Conservation (phyloP, 2,329 filamentous ascomycete species). For the Neofusicoccum umdonicola region DNA sequence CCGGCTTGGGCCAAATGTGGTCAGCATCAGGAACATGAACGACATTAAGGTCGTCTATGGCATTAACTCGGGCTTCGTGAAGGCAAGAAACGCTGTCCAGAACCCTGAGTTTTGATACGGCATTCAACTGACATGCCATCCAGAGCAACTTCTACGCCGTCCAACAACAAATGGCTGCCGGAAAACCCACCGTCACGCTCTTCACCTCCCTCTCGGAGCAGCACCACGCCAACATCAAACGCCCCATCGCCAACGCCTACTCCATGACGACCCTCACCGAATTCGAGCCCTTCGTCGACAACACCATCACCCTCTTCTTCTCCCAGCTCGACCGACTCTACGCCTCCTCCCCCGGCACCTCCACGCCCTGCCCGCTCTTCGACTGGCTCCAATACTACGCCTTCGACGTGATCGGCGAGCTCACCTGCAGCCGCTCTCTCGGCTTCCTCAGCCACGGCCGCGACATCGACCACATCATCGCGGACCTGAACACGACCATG, state of each 20-base stretch:
- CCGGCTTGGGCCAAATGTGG: conserved; percentile 74
- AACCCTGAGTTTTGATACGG: too few species aligned
- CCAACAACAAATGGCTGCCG: conserved; percentile 2
- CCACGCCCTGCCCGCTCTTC: conserved; percentile 30
- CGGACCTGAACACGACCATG: background rate
- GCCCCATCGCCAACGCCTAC: conserved; percentile 18
- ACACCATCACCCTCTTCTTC: conserved; percentile 28
- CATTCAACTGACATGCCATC: background rate
- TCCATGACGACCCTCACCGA: conserved; percentile 27
- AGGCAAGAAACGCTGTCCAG: background rate
- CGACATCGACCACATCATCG: conserved; percentile 14
- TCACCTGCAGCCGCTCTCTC: conserved; percentile 19
- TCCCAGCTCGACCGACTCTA: conserved; percentile 22
- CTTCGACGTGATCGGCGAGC: conserved; percentile 21
- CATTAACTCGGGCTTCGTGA: conserved; percentile 55
- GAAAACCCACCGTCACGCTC: background rate
- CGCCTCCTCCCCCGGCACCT: background rate
- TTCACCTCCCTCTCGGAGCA: conserved; percentile 21
- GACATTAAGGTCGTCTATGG: conserved; percentile 57
- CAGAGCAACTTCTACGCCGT: conserved; percentile 8
- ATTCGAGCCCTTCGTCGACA: conserved; percentile 25
- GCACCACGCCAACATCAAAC: conserved; percentile 20
- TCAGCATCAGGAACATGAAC: conserved; percentile 35
- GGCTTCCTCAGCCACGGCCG: conserved; percentile 20
- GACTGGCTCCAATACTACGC: conserved; percentile 38